phyloP scores from a whole-genome alignment of 2,329 filamentous ascomycete genomes.

The Xylaria sp. region DNA sequence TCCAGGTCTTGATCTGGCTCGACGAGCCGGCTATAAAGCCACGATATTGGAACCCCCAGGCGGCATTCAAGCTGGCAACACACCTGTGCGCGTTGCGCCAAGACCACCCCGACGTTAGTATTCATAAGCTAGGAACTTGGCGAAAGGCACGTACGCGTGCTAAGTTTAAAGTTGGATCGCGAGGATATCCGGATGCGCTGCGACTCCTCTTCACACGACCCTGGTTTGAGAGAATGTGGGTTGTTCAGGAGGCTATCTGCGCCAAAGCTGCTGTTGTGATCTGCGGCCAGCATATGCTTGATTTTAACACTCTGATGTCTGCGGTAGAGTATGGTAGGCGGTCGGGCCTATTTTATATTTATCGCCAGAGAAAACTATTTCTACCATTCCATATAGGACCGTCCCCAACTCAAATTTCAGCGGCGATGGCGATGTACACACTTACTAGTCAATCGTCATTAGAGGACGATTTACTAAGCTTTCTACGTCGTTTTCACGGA shows the following conservation, averaged over 20 bases:
- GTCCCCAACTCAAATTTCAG: slow-evolving; percentile 1
- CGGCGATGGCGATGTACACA: slow-evolving; percentile 3
- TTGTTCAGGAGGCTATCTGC: slow-evolving; percentile 6
- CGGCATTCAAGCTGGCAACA: background rate
- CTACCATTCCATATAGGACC: background rate
- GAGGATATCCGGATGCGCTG: background rate
- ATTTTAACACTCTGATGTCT: slow-evolving; percentile 6
- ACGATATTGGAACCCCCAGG: slow-evolving; percentile 2
- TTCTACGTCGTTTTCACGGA: slow-evolving; percentile 10
- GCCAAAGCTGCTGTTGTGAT: slow-evolving; percentile 2
- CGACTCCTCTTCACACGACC: slow-evolving; percentile 4
- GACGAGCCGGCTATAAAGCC: slow-evolving; percentile 3
- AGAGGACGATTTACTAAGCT: slow-evolving; percentile 1
- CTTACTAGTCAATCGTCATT: background rate
- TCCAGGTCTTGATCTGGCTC: background rate
- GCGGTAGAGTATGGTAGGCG: slow-evolving; percentile 2
- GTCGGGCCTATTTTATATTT: background rate
- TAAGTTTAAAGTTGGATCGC: background rate
- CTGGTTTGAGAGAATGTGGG: slow-evolving; percentile 15
- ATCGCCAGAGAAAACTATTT: background rate
- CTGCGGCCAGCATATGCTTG: slow-evolving; percentile 1
- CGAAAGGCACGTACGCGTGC: background rate
- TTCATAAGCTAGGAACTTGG: background rate
- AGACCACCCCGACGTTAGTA: background rate
- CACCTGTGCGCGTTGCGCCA: background rate